Evolutionary conservation across 768 basidiomycete species (phyloP).

Genomic region (Rhodosporidiobolus sp.): DNA sequence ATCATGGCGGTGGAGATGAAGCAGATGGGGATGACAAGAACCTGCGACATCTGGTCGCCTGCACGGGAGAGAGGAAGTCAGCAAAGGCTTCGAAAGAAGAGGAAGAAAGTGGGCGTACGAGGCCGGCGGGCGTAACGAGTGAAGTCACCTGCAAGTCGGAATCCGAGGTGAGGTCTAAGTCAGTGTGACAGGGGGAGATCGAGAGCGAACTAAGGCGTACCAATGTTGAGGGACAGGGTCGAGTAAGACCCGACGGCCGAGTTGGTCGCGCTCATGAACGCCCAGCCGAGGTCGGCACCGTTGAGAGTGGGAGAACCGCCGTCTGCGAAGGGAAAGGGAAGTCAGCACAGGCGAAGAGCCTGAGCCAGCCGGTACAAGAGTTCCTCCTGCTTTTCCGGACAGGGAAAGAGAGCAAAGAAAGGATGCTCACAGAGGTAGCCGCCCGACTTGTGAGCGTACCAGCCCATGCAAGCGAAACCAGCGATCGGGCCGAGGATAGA

Average conservation of each 20-base stretch:
- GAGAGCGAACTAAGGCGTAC: too few species aligned
- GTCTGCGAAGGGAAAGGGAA: neutral
- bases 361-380: too few species aligned
- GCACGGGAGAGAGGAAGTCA: too few species aligned
- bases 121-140: conserved; percentile 8
- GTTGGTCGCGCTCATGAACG: conserved; percentile 72
- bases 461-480: conserved; percentile 46
- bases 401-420: too few species aligned
- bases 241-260: conserved; percentile 69
- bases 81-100: too few species aligned
- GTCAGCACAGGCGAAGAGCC: neutral
- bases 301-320: conserved; percentile 3
- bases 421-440: conserved; percentile 33
- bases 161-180: too few species aligned
- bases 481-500: conserved; percentile 45
- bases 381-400: neutral
- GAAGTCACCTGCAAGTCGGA: too few species aligned
- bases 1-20: conserved; percentile 37
- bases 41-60: conserved; percentile 12
- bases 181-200: too few species aligned
- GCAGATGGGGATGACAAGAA: conserved; percentile 32
- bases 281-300: conserved; percentile 54
- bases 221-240: conserved; percentile 39
- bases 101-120: too few species aligned
- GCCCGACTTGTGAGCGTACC: conserved; percentile 44